Evolutionary conservation across 78 protist genomes (phyloP).

Genomic region (slime mould (Dictyostelium discoideum)): dicty_2.7 NC_007089.4:1876501-1877000

Average conservation of each 20-base stretch:
- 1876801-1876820: constrained; percentile 12
- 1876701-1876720: constrained; percentile 76
- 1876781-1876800: constrained; percentile 15
- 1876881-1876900: too few relatives aligned
- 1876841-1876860: background rate
- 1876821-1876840: constrained; percentile 37
- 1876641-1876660: background rate
- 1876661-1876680: constrained; percentile 73
- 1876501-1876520: too few relatives aligned
- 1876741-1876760: background rate
- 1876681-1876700: constrained; percentile 85
- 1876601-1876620: background rate
- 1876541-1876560: too few relatives aligned
- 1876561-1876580: too few relatives aligned
- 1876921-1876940: too few relatives aligned
- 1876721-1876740: constrained; percentile 19
- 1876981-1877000: constrained; percentile 57
- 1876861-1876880: too few relatives aligned
- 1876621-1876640: background rate
- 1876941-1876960: too few relatives aligned
- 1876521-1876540: too few relatives aligned
- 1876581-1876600: background rate
- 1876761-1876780: constrained; percentile 29
- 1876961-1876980: background rate
- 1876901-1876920: too few relatives aligned